Base-by-base conservation (phyloP, 2,329 filamentous ascomycete species). In the Diaporthe sp. region DNA sequence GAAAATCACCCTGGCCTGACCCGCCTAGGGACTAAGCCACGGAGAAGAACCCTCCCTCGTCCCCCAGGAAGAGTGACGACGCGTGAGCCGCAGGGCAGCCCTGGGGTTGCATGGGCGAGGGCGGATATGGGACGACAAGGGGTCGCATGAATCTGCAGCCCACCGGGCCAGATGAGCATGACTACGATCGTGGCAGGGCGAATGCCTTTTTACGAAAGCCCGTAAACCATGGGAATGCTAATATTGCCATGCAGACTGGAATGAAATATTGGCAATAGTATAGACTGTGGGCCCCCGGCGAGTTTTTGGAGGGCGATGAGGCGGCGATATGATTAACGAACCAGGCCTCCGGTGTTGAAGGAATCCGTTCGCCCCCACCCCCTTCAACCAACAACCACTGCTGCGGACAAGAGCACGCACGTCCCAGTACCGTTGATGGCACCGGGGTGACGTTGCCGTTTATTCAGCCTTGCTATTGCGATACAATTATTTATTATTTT, bases 111-210 rank as follows among this genome's bases (percentile, higher is more conserved):
- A 30, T 28, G 69, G 45, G 33, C 45, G 47, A 61, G 30, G 58
- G 42, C 67, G 45, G 54, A 61, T 47, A 69, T 74, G 74, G 72
- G 52, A 54, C 22, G 72, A 69, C 74, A 54, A 58, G 74, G 74
- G 74, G 45, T 76, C 72, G 74, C 74, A 76, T 76, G 74, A 76
- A 76, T 72, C 30, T 61, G 67, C 57, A 74, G 74, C 38, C 74
- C 60, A 76, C 74, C 70, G 30, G 72, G 68, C 47, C 58, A 74
- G 74, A 76, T 74, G 74, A 76, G 72, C 60, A 71, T 61, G 60
- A 64, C 54, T 30, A 70, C 64, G 54, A 69, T 64, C 58, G 33
- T 57, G 25, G 72, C 72, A 54, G 45, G 33, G 50, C 42, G 45
- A 58, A 35, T 19, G 57, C 40, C 57, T 67, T 58, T 71, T 58